Base-by-base conservation (phyloP, 345 rosid genomes). In the Geranium rotundifolium region DNA sequence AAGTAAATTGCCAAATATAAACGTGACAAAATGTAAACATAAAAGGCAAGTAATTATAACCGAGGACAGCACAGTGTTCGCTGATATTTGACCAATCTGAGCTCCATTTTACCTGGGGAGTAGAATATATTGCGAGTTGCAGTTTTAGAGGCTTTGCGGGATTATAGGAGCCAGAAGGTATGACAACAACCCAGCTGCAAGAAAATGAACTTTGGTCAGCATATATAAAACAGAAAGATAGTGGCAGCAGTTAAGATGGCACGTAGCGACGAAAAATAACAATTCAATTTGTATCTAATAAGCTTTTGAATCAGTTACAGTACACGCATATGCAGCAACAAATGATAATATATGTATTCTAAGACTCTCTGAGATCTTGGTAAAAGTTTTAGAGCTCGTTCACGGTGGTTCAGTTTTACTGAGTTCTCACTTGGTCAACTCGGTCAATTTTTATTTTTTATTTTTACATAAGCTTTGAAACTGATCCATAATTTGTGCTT, bases 141-240 rank as follows among this genome's bases (percentile, higher is more conserved):
- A 95, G 76, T 80, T 88, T 95, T 77, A 80, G 86, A 68, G 97
- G 92, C 73, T 77, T 76, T 20, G 76, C 49, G 50, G 77, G 80
- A 59, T 79, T 81, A 58, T 89, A 86, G 46, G 97, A 83, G 70
- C 97, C 97, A 23, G 83, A 82, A 10, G 99, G 99, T 65, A 82
- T 75, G 63, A 95, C 57, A 64, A 81, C 97, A 59, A 82, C 97
- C 97, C 99, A 95, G 61, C 96, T 95, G 85, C 73, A 72, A 65
- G 27, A 68, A 63, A 56, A 57, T 12, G 19, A 0, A 65, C 19
- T n/a, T 54, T 15, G 17, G 23, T 19, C 34, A 49, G 14, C 54
- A 12, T 10, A 46, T 46, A 46, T 46, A 7, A 46, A 46, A 14
- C 52, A 46, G 15, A 46, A 14, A 7, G 52, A 46, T 12, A 46